A percentile compares a stretch with the other conserved stretches of the same genome.
phyloP scores from a whole-genome alignment of 2,329 filamentous ascomycete species.

The Nothophaeocryptopus gaeumannii region DNA sequence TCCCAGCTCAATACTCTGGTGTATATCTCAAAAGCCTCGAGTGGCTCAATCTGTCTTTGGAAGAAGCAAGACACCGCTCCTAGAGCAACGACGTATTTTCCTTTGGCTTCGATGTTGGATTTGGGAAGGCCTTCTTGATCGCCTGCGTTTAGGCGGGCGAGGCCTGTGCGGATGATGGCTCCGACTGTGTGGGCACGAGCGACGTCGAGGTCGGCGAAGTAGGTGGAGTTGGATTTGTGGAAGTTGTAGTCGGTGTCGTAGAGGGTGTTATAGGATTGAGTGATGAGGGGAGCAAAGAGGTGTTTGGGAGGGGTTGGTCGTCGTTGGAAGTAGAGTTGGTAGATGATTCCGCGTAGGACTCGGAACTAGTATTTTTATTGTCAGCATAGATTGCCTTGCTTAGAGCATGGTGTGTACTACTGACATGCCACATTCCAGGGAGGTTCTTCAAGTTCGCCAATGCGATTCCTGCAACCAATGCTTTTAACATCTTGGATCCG shows the following conservation, averaged over 20 bases:
- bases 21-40: constrained; percentile 48
- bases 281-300: constrained; percentile 70
- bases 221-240: constrained; percentile 80
- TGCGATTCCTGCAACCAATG: constrained; percentile 44
- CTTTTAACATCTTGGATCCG: constrained; percentile 24
- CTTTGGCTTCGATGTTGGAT: constrained; percentile 28
- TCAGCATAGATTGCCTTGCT: background rate
- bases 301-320: constrained; percentile 52
- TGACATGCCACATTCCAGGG: constrained; percentile 73
- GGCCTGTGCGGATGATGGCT: constrained; percentile 45
- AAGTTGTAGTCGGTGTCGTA: constrained; percentile 84
- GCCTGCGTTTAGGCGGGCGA: constrained; percentile 37
- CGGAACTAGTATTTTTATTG: constrained; percentile 37
- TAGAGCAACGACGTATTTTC: constrained; percentile 42
- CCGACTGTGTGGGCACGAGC: constrained; percentile 77
- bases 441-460: constrained; percentile 70
- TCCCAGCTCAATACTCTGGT: constrained; percentile 50
- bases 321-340: constrained; percentile 45
- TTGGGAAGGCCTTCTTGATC: constrained; percentile 35
- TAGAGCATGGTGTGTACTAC: background rate
- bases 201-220: constrained; percentile 83
- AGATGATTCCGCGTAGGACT: constrained; percentile 46
- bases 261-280: constrained; percentile 63
- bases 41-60: constrained; percentile 47
- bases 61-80: constrained; percentile 50